Base-by-base conservation (phyloP, 805 yeast species). In the Zygotorulaspora chibaensis region DNA sequence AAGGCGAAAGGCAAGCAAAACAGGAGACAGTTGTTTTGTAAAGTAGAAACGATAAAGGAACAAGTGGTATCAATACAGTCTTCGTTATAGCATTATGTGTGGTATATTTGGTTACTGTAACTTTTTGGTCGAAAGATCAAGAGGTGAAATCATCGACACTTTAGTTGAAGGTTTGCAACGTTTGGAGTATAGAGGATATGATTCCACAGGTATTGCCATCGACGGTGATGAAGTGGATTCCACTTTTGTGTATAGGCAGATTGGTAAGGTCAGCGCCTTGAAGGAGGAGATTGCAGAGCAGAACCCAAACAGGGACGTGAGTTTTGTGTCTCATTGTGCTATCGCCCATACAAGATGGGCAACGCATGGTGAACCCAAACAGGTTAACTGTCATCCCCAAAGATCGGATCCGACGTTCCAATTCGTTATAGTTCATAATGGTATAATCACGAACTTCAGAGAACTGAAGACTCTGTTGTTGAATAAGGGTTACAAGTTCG, bases 311-410 rank as follows among this genome's bases (percentile, higher is more conserved):
- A 75, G 83, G 57, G 68, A 75, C 25, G 81, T 78, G 50, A 74
- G 79, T 16, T 89, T 87, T 63, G 83, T 79, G 57, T 80, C 84
- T 66, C 99, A 93, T 65, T 89, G 83, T 50, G 99, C 96, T 64
- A 93, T 93, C 66, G 98, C 99, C 18, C 99, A 93, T 71, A 93
- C 99, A 11, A 86, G 99, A 75, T 93, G 99, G 99, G 99, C 99
- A 42, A 93, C 99, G 31, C 99, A 93, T 68, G 99, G 99, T 69
- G 87, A 83, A 59, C 97, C 97, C 47, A 81, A 80, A 55, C 80
- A 76, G 51, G 58, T 68, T 51, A 93, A 93, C 74, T 93, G 98
- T 66, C 99, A 93, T 67, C 99, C 99, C 40, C 98, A 91, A 65
- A 75, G 91, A 54, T 87, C 96, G 1, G 99, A 88, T 66, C 76